Conservation (phyloP, 306 rosid species). For the Castanea mollissima region DNA sequence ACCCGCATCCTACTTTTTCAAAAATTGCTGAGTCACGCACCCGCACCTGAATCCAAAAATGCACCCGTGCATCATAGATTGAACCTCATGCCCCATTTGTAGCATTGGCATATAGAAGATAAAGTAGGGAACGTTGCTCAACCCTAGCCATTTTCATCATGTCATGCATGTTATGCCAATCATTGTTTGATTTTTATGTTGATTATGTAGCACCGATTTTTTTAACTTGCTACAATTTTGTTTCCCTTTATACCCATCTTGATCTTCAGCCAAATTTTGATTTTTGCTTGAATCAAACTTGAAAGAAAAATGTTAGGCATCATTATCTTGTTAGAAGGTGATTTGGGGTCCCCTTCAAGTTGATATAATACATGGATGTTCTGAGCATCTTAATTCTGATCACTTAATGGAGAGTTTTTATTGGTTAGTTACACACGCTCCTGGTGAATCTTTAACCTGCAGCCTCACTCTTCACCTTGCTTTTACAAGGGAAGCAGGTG, state of each 20-base stretch:
- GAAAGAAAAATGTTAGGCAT: background rate
- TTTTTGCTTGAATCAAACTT: background rate
- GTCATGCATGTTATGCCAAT: background rate
- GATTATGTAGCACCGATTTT: background rate
- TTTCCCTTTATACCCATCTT: background rate
- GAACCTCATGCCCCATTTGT: background rate
- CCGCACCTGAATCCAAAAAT: too few species aligned
- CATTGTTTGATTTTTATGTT: background rate
- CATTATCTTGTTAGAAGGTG: background rate
- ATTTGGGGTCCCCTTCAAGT: background rate
- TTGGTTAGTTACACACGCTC: too few species aligned
- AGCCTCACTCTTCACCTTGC: too few species aligned
- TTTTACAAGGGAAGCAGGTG: too few species aligned
- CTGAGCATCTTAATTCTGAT: background rate
- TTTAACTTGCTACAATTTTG: background rate
- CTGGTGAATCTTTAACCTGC: too few species aligned
- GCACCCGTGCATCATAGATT: too few species aligned
- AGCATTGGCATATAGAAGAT: background rate
- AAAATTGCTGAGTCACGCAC: too few species aligned
- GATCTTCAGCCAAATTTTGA: background rate
- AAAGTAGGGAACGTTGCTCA: background rate
- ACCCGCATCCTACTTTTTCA: too few species aligned
- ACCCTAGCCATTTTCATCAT: background rate
- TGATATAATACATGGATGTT: background rate
- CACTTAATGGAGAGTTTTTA: background rate